Evolutionary conservation across 805 yeast species (phyloP).

Genomic region (Vanderwaltozyma polyspora): DNA sequence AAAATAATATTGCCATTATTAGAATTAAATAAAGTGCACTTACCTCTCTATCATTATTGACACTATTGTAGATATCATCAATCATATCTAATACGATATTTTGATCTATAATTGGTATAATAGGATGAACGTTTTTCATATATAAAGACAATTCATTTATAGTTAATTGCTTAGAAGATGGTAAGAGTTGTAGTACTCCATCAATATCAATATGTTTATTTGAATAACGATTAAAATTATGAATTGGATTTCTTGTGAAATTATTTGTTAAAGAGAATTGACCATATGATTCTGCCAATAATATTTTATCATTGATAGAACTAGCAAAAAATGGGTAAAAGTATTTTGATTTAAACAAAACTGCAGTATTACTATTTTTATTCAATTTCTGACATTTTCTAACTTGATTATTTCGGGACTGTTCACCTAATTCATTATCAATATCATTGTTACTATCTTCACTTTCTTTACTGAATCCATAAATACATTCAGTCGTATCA

Average conservation of each 20-base stretch:
- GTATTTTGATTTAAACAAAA: conserved; percentile 14
- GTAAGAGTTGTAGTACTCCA: conserved; percentile 12
- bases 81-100: conserved; percentile 4
- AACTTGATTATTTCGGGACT: too few relatives aligned
- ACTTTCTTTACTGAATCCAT: conserved; percentile 14
- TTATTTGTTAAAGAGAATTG: conserved; percentile 2
- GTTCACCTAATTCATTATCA: not conserved
- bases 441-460: too few relatives aligned
- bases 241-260: conserved; percentile 14
- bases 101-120: conserved; percentile 16
- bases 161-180: conserved; percentile 8
- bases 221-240: conserved; percentile 10
- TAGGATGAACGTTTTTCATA: conserved; percentile 18
- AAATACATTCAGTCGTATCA: conserved; percentile 9
- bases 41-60: conserved; percentile 1
- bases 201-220: conserved; percentile 5
- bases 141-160: conserved; percentile 11
- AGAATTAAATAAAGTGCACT: conserved; percentile 8
- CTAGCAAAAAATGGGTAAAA: conserved; percentile 19
- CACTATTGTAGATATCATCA: conserved; percentile 4
- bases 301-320: conserved; percentile 14
- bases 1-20: conserved; percentile 16
- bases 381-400: not conserved
- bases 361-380: conserved; percentile 2
- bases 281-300: conserved; percentile 7